Conservation (phyloP, 202 grass and related monocot genomes). For the Dendrocalamus latiflorus region DNA sequence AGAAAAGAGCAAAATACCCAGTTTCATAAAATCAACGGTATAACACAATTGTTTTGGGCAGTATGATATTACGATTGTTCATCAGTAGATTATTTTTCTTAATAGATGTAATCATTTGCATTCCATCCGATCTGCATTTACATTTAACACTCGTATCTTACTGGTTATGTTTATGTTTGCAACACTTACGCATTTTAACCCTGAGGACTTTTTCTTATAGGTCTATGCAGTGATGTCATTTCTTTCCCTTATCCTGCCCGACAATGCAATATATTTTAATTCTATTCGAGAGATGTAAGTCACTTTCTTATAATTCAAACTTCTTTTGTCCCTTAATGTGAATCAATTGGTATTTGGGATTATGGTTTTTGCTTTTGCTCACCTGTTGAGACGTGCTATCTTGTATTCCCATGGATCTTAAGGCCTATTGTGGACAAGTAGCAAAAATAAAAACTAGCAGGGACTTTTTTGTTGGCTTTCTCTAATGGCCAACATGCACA, state of each 20-base stretch:
- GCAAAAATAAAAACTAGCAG: too few relatives aligned
- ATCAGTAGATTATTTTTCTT: background rate
- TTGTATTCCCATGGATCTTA: too few relatives aligned
- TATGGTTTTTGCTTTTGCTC: too few relatives aligned
- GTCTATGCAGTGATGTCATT: conserved; percentile 94
- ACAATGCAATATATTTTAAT: too few relatives aligned
- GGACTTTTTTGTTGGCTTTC: too few relatives aligned
- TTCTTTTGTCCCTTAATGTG: background rate
- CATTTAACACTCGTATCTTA: background rate
- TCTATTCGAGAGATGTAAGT: conserved; percentile 96
- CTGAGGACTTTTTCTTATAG: conserved; percentile 40
- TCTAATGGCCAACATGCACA: too few relatives aligned
- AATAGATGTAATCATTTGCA: background rate
- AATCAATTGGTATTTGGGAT: too few relatives aligned
- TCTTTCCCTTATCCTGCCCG: conserved; percentile 65
- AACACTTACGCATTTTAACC: background rate
- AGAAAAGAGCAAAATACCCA: background rate
- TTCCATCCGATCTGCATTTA: background rate
- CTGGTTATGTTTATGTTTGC: background rate
- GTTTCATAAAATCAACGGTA: background rate
- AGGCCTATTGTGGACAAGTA: too few relatives aligned
- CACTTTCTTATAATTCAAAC: background rate
- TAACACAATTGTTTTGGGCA: background rate
- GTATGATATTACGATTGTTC: background rate
- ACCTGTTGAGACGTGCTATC: too few relatives aligned